Percentiles rank a stretch among this genome's conserved stretches.
phyloP scores from a whole-genome alignment of 2,329 filamentous ascomycete species.

The Fusarium nanum region DNA sequence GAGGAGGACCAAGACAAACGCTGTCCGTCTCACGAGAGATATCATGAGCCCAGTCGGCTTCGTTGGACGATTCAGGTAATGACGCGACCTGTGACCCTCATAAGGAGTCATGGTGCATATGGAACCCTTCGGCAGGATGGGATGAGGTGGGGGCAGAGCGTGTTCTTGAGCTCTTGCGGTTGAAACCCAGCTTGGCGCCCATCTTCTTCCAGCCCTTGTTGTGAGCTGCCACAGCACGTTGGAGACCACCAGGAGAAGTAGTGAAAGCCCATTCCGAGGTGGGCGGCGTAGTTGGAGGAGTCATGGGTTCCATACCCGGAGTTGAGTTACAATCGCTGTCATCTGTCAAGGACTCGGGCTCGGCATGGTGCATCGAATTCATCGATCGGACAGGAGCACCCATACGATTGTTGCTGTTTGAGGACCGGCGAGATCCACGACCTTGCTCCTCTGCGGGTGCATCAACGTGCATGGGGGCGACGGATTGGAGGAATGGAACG shows the following conservation, averaged over 20 bases:
- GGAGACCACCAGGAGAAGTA: conserved; percentile 64
- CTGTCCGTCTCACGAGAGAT: conserved; percentile 55
- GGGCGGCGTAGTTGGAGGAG: conserved; percentile 79
- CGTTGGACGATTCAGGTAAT: conserved; percentile 54
- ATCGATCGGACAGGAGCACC: conserved; percentile 49
- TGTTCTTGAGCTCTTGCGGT: conserved; percentile 62
- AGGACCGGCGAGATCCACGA: conserved; percentile 59
- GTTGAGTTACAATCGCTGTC: conserved; percentile 73
- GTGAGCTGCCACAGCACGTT: conserved; percentile 65
- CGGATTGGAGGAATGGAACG: conserved; percentile 86
- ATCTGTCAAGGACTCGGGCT: conserved; percentile 68
- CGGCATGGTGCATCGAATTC: conserved; percentile 59
- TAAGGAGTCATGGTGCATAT: conserved; percentile 57
- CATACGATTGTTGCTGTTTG: conserved; percentile 51
- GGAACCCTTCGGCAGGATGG: conserved; percentile 52
- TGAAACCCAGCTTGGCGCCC: conserved; percentile 69
- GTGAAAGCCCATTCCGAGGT: conserved; percentile 67
- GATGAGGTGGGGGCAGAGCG: conserved; percentile 59
- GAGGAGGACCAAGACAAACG: conserved; percentile 59
- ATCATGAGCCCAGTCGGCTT: conserved; percentile 39
- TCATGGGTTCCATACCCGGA: conserved; percentile 71
- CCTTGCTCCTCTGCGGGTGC: conserved; percentile 52
- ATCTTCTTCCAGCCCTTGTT: conserved; percentile 74
- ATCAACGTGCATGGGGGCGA: conserved; percentile 55
- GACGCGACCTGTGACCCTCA: conserved; percentile 70